A percentile compares a stretch with the other conserved stretches of the same genome.
Conservation (phyloP, 2,329 filamentous ascomycete species). For the Domatiomyces catenatus region DNA sequence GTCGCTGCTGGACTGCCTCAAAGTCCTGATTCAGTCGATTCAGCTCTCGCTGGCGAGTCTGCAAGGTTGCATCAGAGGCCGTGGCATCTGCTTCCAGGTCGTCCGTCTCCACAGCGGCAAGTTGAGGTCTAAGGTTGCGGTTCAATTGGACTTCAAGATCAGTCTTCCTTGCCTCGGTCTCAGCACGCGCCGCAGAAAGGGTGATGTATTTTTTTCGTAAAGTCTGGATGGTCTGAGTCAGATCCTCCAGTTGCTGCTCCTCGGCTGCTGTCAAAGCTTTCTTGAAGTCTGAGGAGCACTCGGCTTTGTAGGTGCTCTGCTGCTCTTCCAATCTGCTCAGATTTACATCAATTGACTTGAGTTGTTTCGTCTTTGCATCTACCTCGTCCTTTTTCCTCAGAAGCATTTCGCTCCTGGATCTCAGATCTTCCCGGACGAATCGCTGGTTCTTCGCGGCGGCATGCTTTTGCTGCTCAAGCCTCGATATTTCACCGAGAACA, state of each 20-base stretch:
- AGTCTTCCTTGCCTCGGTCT: slow-evolving; percentile 66
- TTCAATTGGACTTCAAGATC: slow-evolving; percentile 73
- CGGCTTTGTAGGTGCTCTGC: slow-evolving; percentile 60
- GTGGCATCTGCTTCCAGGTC: slow-evolving; percentile 53
- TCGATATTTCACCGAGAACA: slow-evolving; percentile 70
- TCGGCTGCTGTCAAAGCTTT: slow-evolving; percentile 73
- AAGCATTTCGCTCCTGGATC: slow-evolving; percentile 57
- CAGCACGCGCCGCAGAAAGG: slow-evolving; percentile 55
- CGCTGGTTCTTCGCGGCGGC: slow-evolving; percentile 72
- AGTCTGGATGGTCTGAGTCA: slow-evolving; percentile 54
- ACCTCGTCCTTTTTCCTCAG: slow-evolving; percentile 59
- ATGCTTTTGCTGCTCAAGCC: slow-evolving; percentile 60
- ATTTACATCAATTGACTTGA: slow-evolving; percentile 55
- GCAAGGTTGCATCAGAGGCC: slow-evolving; percentile 38
- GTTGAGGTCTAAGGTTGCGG: slow-evolving; percentile 73
- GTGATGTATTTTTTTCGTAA: slow-evolving; percentile 64
- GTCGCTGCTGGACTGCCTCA: slow-evolving; percentile 50
- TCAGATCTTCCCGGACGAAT: slow-evolving; percentile 61
- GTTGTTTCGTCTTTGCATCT: slow-evolving; percentile 50
- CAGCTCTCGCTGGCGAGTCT: slow-evolving; percentile 66
- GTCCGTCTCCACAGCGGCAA: slow-evolving; percentile 69
- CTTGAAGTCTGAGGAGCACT: slow-evolving; percentile 77
- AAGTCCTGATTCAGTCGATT: slow-evolving; percentile 58
- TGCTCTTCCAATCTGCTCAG: slow-evolving; percentile 64
- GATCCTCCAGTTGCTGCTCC: slow-evolving; percentile 59